Evolutionary conservation across 306 rosid genomes (phyloP), one percentile per base, ranked within the genome.

Genomic region (Pyrus bretschneideri): DNA sequence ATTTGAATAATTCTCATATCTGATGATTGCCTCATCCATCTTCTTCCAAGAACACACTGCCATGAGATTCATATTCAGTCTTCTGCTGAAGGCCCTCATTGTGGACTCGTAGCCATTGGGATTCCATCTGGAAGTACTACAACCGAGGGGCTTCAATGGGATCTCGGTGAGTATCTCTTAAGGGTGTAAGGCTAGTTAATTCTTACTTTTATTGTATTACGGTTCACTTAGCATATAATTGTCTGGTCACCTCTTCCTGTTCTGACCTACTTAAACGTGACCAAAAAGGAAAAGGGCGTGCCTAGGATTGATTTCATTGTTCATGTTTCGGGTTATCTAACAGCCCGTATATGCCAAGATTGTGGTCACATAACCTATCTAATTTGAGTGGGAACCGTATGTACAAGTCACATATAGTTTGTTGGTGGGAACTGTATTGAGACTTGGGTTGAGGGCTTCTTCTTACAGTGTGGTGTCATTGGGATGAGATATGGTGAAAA

Each of bases 101-200:
- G 98, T 80, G 99, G 99, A 73, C 97, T 92, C 71, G 60, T 96
- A 77, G 97, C 99, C 72, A 89, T 96, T 22, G 97, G 96, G 22
- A 82, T 74, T 86, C 93, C 97, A 25, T 92, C 98, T 35, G 89
- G 83, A 81, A 88, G 90, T 55, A 85, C 99, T 45, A 92, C 99
- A 40, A 89, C 99, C 63, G 88, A 91, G 1, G 99, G 99, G 58
- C 98, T 96, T 44, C 44, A 87, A 66, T 96, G 99, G 99, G 89
- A 96, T 86, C 92, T 96, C 27, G 77, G 99, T 96, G 86, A 88
- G 99, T 85, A 42, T 49, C 69, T 65, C 35, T 40, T 38, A 59
- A 45, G 60, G 12, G 23, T 52, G 21, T 12, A 23, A 46, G 38
- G 31, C 66, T 69, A 23, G 51, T 59, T n/a, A 25, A 13, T 78